Percentiles rank a stretch among this genome's conserved stretches.
Conservation (phyloP, 176 grass and related monocot species). For the Lolium rigidum region DNA sequence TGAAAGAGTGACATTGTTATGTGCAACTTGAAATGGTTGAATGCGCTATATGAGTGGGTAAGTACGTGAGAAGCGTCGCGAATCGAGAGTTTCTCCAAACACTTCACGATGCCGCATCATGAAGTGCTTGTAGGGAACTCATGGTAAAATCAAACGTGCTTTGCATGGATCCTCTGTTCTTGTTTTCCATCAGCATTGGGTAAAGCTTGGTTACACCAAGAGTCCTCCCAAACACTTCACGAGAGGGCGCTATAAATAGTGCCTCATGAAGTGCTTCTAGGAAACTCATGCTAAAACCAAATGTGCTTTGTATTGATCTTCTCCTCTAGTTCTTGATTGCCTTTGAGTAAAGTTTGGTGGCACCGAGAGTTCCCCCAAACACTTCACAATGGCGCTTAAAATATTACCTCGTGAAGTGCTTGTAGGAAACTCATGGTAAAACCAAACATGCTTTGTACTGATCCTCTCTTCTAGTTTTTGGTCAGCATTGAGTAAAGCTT, state of each 20-base stretch:
- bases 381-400: slow-evolving; percentile 44
- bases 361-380: slow-evolving; percentile 66
- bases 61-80: background rate
- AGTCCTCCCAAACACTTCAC: slow-evolving; percentile 77
- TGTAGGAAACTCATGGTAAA: slow-evolving; percentile 39
- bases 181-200: no score
- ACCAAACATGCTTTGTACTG: no score
- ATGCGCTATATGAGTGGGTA: background rate
- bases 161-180: no score
- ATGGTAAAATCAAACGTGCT: slow-evolving; percentile 54
- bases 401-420: slow-evolving; percentile 40
- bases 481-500: background rate
- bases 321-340: fast-evolving
- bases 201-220: slow-evolving; percentile 27
- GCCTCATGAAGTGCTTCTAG: slow-evolving; percentile 47
- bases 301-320: background rate
- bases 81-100: slow-evolving; percentile 43
- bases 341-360: slow-evolving; percentile 7
- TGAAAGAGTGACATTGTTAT: background rate
- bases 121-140: slow-evolving; percentile 47
- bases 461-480: background rate
- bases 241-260: background rate
- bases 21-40: background rate
- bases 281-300: slow-evolving; percentile 2
- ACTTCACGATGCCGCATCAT: slow-evolving; percentile 31